Conservation (phyloP, 257 asterid genomes). For the Fraxinus excelsior region DNA sequence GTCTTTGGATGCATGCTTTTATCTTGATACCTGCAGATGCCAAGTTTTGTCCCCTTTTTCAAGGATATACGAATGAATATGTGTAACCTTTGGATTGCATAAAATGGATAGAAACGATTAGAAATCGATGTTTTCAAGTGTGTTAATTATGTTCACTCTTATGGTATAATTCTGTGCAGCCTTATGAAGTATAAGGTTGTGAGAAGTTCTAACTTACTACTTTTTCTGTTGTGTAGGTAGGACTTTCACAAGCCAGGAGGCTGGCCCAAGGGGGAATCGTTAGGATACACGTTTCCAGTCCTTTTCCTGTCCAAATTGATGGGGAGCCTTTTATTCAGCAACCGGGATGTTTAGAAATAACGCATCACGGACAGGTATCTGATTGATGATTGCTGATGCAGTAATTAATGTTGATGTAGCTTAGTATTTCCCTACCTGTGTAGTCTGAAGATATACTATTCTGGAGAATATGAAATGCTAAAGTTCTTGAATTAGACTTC, state of each 20-base stretch:
- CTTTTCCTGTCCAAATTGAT: constrained; percentile 87
- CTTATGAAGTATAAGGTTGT: constrained; percentile 2
- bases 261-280: constrained; percentile 76
- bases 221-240: constrained; percentile 55
- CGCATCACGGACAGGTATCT: constrained; percentile 80
- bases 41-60: background rate
- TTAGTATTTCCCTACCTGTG: constrained; percentile 1
- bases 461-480: background rate
- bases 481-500: constrained; percentile 14
- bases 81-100: constrained; percentile 7
- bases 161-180: constrained; percentile 6
- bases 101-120: background rate
- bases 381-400: background rate
- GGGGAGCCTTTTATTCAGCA: constrained; percentile 89
- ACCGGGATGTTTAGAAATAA: constrained; percentile 81
- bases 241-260: constrained; percentile 89
- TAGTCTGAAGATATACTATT: constrained; percentile 11
- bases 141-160: background rate
- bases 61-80: background rate
- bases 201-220: constrained; percentile 18
- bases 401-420: background rate
- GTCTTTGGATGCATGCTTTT: constrained; percentile 7
- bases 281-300: constrained; percentile 68
- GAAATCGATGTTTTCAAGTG: background rate
- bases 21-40: background rate